phyloP scores from a whole-genome alignment of 371 early-diverging fungal species.

The Rhizopus sp. region DNA sequence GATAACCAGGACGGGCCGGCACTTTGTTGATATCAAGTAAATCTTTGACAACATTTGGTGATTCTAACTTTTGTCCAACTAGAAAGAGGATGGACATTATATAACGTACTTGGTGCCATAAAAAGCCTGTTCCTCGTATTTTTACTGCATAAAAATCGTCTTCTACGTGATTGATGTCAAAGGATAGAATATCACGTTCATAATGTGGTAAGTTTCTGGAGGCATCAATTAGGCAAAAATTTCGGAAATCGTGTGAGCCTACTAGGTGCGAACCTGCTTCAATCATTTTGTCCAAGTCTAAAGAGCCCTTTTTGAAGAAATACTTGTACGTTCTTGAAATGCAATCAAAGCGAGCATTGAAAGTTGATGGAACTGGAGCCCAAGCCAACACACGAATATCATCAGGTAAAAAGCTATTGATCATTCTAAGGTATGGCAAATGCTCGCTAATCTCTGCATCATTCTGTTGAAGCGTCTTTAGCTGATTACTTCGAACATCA shows the following conservation, averaged over 20 bases:
- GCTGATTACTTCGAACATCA: slow-evolving; percentile 64
- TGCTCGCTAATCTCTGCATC: slow-evolving; percentile 39
- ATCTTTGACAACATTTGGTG: slow-evolving; percentile 35
- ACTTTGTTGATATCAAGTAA: slow-evolving; percentile 38
- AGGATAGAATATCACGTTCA: slow-evolving; percentile 67
- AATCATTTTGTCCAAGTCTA: slow-evolving; percentile 76
- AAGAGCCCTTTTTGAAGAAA: slow-evolving; percentile 72
- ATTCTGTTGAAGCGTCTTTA: slow-evolving; percentile 7
- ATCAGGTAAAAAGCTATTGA: slow-evolving; percentile 85
- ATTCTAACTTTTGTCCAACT: slow-evolving; percentile 65
- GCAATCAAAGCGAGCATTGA: slow-evolving; percentile 93
- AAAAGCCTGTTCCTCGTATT: slow-evolving; percentile 83
- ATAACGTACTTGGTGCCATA: slow-evolving; percentile 98
- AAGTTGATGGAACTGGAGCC: slow-evolving; percentile 76
- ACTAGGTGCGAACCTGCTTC: slow-evolving; percentile 67
- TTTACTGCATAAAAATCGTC: slow-evolving; percentile 69
- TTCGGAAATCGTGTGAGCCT: slow-evolving; percentile 92
- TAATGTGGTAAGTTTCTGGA: slow-evolving; percentile 78
- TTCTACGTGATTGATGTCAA: slow-evolving; percentile 60
- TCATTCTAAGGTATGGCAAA: slow-evolving; percentile 77
- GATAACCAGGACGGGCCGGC: slow-evolving; percentile 38
- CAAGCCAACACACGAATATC: slow-evolving; percentile 94
- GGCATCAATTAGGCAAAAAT: slow-evolving; percentile 93
- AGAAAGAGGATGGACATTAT: slow-evolving; percentile 91
- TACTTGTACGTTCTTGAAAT: slow-evolving; percentile 88